phyloP scores from a whole-genome alignment of 345 rosid species.

The Ailanthus altissimus region DNA sequence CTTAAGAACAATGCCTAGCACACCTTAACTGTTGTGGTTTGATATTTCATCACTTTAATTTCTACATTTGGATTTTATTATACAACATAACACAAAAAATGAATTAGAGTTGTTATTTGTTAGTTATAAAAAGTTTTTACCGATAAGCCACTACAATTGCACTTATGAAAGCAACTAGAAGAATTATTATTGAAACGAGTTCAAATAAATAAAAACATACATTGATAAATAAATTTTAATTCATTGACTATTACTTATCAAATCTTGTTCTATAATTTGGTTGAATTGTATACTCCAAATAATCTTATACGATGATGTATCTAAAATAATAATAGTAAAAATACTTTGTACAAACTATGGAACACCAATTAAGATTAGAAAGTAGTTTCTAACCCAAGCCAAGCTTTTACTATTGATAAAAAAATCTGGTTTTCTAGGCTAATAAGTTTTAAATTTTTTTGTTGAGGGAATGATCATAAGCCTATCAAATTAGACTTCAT shows the following conservation, averaged over 20 bases:
- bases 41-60: no score
- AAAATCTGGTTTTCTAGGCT: no score
- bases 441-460: no score
- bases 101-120: not conserved
- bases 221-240: not conserved
- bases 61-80: no score
- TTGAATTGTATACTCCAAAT: not conserved
- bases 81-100: not conserved
- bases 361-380: no score
- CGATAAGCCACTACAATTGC: not conserved
- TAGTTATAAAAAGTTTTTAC: not conserved
- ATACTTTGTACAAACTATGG: no score
- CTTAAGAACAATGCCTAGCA: no score
- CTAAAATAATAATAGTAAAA: not conserved
- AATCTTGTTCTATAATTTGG: not conserved
- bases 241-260: not conserved
- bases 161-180: constrained; percentile 7
- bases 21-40: no score
- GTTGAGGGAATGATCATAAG: no score
- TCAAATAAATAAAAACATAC: not conserved
- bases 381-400: no score
- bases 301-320: not conserved
- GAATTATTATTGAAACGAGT: not conserved
- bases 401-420: no score
- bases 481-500: no score